phyloP scores from a whole-genome alignment of 1,284 basidiomycete species.

The Rhodotorula sp. region DNA sequence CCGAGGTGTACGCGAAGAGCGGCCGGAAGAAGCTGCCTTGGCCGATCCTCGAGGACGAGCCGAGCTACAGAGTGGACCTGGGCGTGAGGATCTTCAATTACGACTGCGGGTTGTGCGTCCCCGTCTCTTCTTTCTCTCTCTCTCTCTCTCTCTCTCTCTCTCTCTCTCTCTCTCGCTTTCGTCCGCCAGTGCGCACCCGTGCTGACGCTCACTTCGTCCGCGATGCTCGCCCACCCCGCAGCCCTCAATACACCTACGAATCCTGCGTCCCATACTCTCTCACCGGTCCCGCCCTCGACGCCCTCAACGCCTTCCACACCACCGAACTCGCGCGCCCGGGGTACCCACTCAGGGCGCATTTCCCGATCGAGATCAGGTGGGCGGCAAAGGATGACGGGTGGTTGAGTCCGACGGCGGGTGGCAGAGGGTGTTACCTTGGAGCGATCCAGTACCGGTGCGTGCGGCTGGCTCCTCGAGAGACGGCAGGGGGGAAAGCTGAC shows the following conservation, averaged over 20 bases:
- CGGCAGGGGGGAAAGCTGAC: not conserved
- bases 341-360: constrained; percentile 68
- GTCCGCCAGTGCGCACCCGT: not conserved
- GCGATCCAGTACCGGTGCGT: constrained; percentile 88
- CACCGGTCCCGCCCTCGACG: constrained; percentile 62
- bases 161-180: too few relatives aligned
- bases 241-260: constrained; percentile 48
- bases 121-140: too few relatives aligned
- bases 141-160: too few relatives aligned
- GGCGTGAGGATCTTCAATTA: constrained; percentile 44
- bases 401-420: constrained; percentile 80
- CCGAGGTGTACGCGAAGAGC: not conserved
- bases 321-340: constrained; percentile 67
- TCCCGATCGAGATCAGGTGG: constrained; percentile 90
- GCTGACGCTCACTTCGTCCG: not conserved
- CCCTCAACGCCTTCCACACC: constrained; percentile 72
- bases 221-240: not conserved
- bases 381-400: constrained; percentile 87
- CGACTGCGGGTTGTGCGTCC: constrained; percentile 43
- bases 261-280: constrained; percentile 50
- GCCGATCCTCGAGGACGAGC: constrained; percentile 32
- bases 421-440: constrained; percentile 89
- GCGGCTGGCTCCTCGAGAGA: not conserved
- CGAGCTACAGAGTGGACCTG: constrained; percentile 30
- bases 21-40: not conserved